Conservation (phyloP, 2,329 filamentous ascomycete genomes). For the Botrytis medusae region DNA sequence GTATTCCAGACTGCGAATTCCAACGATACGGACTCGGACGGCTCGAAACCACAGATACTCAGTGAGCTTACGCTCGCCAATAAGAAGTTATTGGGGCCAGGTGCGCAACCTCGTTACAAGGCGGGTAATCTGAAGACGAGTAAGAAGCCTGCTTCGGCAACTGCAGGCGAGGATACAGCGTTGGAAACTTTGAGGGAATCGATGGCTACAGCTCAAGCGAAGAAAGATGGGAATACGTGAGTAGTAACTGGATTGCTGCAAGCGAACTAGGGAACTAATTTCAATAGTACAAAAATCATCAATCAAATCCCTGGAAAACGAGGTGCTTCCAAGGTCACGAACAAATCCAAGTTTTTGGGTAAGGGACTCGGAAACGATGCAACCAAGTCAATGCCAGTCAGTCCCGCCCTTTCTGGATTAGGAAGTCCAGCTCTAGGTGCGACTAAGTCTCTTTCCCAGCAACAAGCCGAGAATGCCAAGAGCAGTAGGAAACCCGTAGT, state of each 20-base stretch:
- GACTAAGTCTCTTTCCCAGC: slow-evolving; percentile 52
- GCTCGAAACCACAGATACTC: background rate
- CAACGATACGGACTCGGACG: slow-evolving; percentile 25
- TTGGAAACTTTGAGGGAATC: slow-evolving; percentile 51
- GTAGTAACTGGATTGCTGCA: slow-evolving; percentile 27
- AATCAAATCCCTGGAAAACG: slow-evolving; percentile 38
- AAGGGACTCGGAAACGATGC: slow-evolving; percentile 31
- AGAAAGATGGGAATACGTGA: slow-evolving; percentile 50
- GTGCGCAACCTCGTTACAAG: slow-evolving; percentile 15
- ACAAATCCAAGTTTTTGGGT: slow-evolving; percentile 35
- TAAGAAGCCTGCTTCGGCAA: slow-evolving; percentile 35
- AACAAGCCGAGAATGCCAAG: slow-evolving; percentile 54
- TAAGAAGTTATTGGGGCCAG: slow-evolving; percentile 15
- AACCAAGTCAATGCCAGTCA: slow-evolving; percentile 49
- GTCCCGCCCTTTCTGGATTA: slow-evolving; percentile 55
- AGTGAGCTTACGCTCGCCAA: slow-evolving; percentile 11
- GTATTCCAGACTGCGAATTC: slow-evolving; percentile 54
- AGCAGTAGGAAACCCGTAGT: slow-evolving; percentile 55
- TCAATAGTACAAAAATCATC: slow-evolving; percentile 44
- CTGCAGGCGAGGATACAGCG: slow-evolving; percentile 50
- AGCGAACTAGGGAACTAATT: slow-evolving; percentile 36
- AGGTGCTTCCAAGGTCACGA: slow-evolving; percentile 29
- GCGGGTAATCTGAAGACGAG: slow-evolving; percentile 2
- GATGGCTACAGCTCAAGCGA: slow-evolving; percentile 46
- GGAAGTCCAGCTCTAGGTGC: slow-evolving; percentile 54